A percentile compares a stretch with the other conserved stretches of the same genome.
phyloP scores from a whole-genome alignment of 108 stramenopile genomes.

The Nitzschia palea region DNA sequence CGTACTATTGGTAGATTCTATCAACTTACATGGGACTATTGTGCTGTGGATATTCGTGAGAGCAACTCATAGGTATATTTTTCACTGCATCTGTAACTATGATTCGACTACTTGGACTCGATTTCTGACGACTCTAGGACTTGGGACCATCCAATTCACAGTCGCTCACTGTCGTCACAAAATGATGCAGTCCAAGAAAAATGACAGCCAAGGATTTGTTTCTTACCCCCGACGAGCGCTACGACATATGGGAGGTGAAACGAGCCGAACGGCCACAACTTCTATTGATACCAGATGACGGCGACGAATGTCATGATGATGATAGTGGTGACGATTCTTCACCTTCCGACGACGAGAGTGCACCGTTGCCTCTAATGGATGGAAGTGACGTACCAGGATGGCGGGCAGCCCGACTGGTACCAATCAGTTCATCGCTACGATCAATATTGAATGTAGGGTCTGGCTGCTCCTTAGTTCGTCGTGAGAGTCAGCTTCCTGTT shows the following conservation, averaged over 20 bases:
- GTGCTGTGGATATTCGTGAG: too few species aligned
- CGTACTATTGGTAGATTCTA: too few species aligned
- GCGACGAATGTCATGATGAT: constrained; percentile 9
- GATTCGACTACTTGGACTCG: too few species aligned
- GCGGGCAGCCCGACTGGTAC: constrained; percentile 49
- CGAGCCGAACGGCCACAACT: constrained; percentile 76
- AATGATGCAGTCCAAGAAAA: too few species aligned
- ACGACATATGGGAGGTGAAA: constrained; percentile 72
- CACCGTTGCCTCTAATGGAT: constrained; percentile 55
- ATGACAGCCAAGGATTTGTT: constrained; percentile 17
- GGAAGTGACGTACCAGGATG: constrained; percentile 83
- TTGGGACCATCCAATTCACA: too few species aligned
- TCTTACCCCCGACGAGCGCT: constrained; percentile 65
- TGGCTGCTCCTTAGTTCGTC: constrained; percentile 59
- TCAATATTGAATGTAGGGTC: constrained; percentile 63
- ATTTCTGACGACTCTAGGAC: too few species aligned
- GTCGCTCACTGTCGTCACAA: too few species aligned
- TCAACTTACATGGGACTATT: too few species aligned
- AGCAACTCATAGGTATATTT: too few species aligned
- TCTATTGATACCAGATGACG: constrained; percentile 19
- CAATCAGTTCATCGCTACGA: constrained; percentile 11
- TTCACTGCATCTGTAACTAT: too few species aligned
- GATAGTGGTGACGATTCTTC: background rate
- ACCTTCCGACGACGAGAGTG: constrained; percentile 33
- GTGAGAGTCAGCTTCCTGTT: constrained; percentile 57